Percentiles rank a stretch among this genome's conserved stretches.
Conservation (phyloP, 2,329 filamentous ascomycete species). For the Pseudocercospora crystallina region DNA sequence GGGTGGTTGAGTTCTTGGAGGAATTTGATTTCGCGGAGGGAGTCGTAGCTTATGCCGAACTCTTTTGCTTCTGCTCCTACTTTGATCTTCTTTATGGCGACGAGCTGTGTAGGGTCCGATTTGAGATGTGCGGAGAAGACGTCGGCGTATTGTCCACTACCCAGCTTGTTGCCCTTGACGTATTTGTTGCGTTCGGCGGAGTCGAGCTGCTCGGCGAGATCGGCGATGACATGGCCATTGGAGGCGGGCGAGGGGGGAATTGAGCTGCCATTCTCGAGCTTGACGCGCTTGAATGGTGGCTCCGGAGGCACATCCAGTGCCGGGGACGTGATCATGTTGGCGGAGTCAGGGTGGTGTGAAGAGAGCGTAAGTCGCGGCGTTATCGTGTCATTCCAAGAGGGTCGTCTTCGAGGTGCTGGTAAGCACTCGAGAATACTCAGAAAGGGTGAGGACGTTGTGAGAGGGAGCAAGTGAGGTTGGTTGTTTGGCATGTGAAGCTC, state of each 20-base stretch:
- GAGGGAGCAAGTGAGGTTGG: background rate
- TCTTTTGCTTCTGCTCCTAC: constrained; percentile 82
- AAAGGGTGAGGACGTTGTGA: background rate
- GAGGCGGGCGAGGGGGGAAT: constrained; percentile 13
- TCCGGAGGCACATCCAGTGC: constrained; percentile 35
- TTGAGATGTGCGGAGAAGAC: constrained; percentile 86
- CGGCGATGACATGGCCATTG: constrained; percentile 19
- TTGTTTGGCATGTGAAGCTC: background rate
- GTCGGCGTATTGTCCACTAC: constrained; percentile 94
- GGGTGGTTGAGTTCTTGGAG: constrained; percentile 91
- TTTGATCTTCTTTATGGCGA: constrained; percentile 95
- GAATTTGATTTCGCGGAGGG: constrained; percentile 92
- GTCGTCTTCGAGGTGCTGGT: background rate
- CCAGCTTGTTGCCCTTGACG: constrained; percentile 87
- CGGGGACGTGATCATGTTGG: constrained; percentile 25
- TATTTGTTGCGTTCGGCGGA: constrained; percentile 72
- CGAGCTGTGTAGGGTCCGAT: constrained; percentile 66
- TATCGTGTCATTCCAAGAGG: background rate
- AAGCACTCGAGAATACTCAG: no score
- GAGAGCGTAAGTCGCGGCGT: no score
- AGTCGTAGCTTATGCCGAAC: constrained; percentile 83
- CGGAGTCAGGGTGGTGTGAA: background rate
- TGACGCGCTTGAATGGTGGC: constrained; percentile 33
- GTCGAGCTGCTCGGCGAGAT: constrained; percentile 52
- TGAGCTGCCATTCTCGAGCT: constrained; percentile 24